phyloP scores from a whole-genome alignment of 192 early-diverging fungal genomes.

The Podila epicladia region DNA sequence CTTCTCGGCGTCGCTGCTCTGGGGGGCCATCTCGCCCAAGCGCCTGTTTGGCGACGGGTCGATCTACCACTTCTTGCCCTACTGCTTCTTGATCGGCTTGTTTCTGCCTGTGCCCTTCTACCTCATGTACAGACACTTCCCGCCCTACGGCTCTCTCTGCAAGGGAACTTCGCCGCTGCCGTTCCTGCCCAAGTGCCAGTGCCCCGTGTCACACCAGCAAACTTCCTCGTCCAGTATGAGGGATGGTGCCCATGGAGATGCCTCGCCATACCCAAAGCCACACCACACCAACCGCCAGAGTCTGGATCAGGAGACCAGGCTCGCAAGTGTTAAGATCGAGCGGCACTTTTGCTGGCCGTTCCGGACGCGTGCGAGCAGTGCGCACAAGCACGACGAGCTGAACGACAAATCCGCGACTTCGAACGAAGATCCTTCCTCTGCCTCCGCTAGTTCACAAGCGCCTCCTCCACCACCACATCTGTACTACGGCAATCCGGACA shows the following conservation, averaged over 20 bases:
- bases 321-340: background rate
- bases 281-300: background rate
- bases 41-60: slow-evolving; percentile 14
- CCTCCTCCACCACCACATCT: slow-evolving; percentile 3
- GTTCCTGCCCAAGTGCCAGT: slow-evolving; percentile 29
- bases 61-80: slow-evolving; percentile 31
- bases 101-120: slow-evolving; percentile 40
- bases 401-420: no score
- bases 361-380: background rate
- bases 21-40: slow-evolving; percentile 41
- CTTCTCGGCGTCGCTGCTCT: slow-evolving; percentile 37
- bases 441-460: background rate
- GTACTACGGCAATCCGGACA: slow-evolving; percentile 26
- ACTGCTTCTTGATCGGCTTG: slow-evolving; percentile 35
- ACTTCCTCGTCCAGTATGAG: background rate
- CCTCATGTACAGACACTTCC: slow-evolving; percentile 32
- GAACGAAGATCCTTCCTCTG: background rate
- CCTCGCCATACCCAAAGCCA: background rate
- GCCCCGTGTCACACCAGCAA: slow-evolving; percentile 1
- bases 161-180: slow-evolving; percentile 17
- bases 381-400: no score
- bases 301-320: background rate
- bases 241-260: background rate
- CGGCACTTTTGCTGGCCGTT: background rate
- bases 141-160: slow-evolving; percentile 26